These are phyloP conservation scores for Basipetospora chlamydospora DNA, from an alignment of 2,329 filamentous ascomycete genomes.

Conservation along the genomic window DNA sequence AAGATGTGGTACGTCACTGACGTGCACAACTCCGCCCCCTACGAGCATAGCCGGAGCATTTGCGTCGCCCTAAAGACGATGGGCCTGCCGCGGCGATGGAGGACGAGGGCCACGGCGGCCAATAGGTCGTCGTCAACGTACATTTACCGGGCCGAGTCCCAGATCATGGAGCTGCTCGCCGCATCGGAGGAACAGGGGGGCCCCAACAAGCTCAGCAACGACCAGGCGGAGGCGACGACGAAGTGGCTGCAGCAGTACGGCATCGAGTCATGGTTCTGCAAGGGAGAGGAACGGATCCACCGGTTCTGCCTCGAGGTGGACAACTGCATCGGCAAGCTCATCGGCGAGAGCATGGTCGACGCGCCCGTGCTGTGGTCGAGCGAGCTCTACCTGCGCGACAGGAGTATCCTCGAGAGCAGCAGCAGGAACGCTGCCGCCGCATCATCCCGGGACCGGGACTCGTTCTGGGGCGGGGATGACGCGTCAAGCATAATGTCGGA, in stretches of 20 bases:
- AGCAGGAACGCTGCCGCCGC: slow-evolving; percentile 14
- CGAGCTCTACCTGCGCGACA: slow-evolving; percentile 70
- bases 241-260: slow-evolving; percentile 70
- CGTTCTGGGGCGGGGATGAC: slow-evolving; percentile 32
- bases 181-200: slow-evolving; percentile 73
- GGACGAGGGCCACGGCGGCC: slow-evolving; percentile 30
- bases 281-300: slow-evolving; percentile 87
- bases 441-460: slow-evolving; percentile 32
- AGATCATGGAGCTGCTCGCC: slow-evolving; percentile 76
- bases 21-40: slow-evolving; percentile 76
- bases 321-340: slow-evolving; percentile 69
- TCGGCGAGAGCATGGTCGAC: slow-evolving; percentile 71
- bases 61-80: slow-evolving; percentile 83
- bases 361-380: slow-evolving; percentile 87
- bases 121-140: slow-evolving; percentile 42
- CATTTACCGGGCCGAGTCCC: slow-evolving; percentile 66
- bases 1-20: slow-evolving; percentile 99
- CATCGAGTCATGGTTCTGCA: slow-evolving; percentile 77
- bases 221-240: slow-evolving; percentile 73
- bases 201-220: slow-evolving; percentile 89
- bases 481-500: slow-evolving; percentile 39
- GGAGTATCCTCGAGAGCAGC: slow-evolving; percentile 40
- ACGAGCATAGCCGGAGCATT: slow-evolving; percentile 76
- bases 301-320: slow-evolving; percentile 85
- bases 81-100: slow-evolving; percentile 50